Percentiles rank a stretch among this genome's conserved stretches.
Conservation (phyloP, 2,329 filamentous ascomycete genomes). For the Sarocladium brachiariae region DNA sequence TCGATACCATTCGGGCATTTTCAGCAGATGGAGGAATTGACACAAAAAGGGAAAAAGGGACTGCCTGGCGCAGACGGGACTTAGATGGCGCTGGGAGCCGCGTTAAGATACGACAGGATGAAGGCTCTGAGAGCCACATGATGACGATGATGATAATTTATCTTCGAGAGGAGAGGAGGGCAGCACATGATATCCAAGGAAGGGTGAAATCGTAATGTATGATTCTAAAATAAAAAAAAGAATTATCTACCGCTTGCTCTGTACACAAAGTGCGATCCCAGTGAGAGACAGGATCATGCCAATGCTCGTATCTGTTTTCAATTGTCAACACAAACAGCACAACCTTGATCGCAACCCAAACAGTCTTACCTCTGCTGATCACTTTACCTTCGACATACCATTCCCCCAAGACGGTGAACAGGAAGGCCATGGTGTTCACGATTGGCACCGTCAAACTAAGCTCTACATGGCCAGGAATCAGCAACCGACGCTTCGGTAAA, state of each 20-base stretch:
- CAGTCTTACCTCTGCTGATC: constrained; percentile 75
- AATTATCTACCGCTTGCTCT: constrained; percentile 42
- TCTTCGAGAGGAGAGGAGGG: background rate
- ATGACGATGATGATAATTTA: background rate
- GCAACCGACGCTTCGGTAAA: background rate
- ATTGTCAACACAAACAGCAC: too few relatives aligned
- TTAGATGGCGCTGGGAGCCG: constrained; percentile 6
- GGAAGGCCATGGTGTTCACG: constrained; percentile 85
- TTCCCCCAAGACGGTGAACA: constrained; percentile 93
- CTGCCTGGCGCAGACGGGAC: constrained; percentile 11
- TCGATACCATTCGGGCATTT: too few relatives aligned
- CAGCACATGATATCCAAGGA: background rate
- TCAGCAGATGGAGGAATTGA: background rate
- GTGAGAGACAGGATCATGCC: constrained; percentile 73
- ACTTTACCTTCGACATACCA: constrained; percentile 93
- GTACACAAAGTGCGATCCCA: constrained; percentile 79
- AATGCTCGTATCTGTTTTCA: constrained; percentile 63
- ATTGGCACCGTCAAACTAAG: constrained; percentile 90
- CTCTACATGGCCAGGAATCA: constrained; percentile 44
- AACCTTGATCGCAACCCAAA: too few relatives aligned
- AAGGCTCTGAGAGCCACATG: background rate
- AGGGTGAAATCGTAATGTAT: background rate
- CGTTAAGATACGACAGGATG: background rate
- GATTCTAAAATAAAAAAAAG: too few relatives aligned
- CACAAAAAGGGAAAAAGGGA: background rate